Conservation (phyloP, 179 eudicot species). For the Silene vulgaris region DNA sequence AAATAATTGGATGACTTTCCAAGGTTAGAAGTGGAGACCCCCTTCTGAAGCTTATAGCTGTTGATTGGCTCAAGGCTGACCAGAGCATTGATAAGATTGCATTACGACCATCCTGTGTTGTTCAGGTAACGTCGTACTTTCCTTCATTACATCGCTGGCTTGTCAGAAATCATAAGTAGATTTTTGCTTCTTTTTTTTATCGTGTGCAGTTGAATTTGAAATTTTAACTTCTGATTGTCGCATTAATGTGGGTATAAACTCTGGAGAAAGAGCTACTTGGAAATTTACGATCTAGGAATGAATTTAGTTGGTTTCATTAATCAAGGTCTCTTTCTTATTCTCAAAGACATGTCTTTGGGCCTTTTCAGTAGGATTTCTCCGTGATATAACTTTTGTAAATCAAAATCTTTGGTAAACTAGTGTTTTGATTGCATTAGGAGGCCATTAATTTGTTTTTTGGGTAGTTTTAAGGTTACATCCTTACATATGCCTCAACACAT, state of each 20-base stretch:
- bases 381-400: background rate
- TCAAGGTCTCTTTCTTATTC: background rate
- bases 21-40: slow-evolving; percentile 94
- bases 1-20: slow-evolving; percentile 18
- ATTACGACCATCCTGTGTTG: slow-evolving; percentile 71
- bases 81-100: slow-evolving; percentile 60
- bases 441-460: background rate
- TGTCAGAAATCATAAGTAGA: background rate
- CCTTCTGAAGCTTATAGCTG: slow-evolving; percentile 84
- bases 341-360: background rate
- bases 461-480: background rate
- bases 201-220: background rate
- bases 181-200: background rate
- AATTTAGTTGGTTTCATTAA: background rate
- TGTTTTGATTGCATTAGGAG: background rate
- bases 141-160: background rate
- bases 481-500: background rate
- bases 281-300: background rate
- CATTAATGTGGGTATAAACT: background rate
- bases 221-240: background rate
- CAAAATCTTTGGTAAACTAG: slow-evolving; percentile 1
- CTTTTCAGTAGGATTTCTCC: background rate
- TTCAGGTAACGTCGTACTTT: slow-evolving; percentile 52
- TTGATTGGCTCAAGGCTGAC: slow-evolving; percentile 95
- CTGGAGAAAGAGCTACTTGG: background rate